A percentile compares a stretch with the other conserved stretches of the same genome.
phyloP scores from a whole-genome alignment of 2,329 filamentous ascomycete species.

The Botryosphaeria dothidea region DNA sequence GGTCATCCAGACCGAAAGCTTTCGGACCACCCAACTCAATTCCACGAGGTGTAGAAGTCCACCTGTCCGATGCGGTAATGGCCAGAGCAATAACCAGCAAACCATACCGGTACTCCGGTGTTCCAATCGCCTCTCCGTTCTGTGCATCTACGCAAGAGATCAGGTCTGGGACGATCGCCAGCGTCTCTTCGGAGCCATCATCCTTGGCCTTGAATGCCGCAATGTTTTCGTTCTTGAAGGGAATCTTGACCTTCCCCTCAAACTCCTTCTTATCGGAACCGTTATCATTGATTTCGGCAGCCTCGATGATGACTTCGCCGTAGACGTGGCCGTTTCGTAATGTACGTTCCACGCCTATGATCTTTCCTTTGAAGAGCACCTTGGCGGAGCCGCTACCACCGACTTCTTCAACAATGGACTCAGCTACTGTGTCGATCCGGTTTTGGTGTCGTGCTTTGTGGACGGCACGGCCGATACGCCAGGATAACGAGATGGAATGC shows the following conservation, averaged over 20 bases:
- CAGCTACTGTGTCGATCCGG: conserved; percentile 37
- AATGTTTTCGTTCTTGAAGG: conserved; percentile 34
- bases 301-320: conserved; percentile 40
- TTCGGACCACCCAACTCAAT: conserved; percentile 53
- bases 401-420: conserved; percentile 45
- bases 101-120: conserved; percentile 58
- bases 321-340: conserved; percentile 45
- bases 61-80: conserved; percentile 56
- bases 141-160: conserved; percentile 50
- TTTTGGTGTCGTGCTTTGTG: conserved; percentile 36
- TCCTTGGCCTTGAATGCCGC: conserved; percentile 28
- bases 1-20: conserved; percentile 50
- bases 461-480: conserved; percentile 41
- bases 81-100: conserved; percentile 55
- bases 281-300: conserved; percentile 24
- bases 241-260: conserved; percentile 22
- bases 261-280: background rate
- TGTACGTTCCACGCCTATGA: conserved; percentile 45
- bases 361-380: conserved; percentile 48
- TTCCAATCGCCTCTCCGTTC: conserved; percentile 52
- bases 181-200: conserved; percentile 36
- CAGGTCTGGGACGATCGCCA: conserved; percentile 44
- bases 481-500: conserved; percentile 40
- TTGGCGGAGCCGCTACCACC: conserved; percentile 39
- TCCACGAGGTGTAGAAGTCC: conserved; percentile 52